phyloP scores from a whole-genome alignment of 2,329 filamentous ascomycete genomes.

The Biscogniauxia mediterranea region DNA sequence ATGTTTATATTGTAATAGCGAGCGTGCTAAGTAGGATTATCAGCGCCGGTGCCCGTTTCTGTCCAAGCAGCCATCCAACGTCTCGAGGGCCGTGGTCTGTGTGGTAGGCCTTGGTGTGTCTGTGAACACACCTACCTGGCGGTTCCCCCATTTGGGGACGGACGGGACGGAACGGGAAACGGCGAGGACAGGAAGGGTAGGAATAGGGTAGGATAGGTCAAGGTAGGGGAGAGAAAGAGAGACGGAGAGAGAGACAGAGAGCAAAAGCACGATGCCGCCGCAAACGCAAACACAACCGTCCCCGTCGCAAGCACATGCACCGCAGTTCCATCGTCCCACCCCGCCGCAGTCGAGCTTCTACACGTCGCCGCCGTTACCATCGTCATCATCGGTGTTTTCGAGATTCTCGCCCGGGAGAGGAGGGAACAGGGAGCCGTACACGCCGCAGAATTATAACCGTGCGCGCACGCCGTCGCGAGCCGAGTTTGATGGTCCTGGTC shows the following conservation, averaged over 20 bases:
- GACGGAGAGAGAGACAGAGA: neutral
- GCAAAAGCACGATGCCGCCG: conserved; percentile 5
- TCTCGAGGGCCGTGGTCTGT: neutral
- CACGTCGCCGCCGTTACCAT: neutral
- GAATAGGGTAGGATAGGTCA: neutral
- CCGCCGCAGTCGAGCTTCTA: conserved; percentile 4
- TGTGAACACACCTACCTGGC: neutral
- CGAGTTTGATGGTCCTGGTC: neutral
- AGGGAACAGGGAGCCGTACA: conserved; percentile 1
- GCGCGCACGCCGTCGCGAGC: neutral
- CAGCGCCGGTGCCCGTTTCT: neutral
- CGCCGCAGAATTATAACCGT: neutral
- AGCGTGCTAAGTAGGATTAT: neutral
- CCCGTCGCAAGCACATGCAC: conserved; percentile 5
- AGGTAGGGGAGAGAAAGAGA: too few species aligned
- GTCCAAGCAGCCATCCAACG: neutral
- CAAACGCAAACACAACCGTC: conserved; percentile 7
- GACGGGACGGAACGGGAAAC: neutral
- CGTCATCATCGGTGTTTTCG: conserved; percentile 4
- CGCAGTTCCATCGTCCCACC: conserved; percentile 6
- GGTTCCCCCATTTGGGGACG: conserved; percentile 2
- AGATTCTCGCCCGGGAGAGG: conserved; percentile 4
- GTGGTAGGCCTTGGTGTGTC: neutral
- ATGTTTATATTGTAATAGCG: neutral
- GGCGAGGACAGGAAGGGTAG: neutral